Evolutionary conservation across 495 filamentous ascomycete species (phyloP).

Genomic region (Durotheca rogersii): DNA sequence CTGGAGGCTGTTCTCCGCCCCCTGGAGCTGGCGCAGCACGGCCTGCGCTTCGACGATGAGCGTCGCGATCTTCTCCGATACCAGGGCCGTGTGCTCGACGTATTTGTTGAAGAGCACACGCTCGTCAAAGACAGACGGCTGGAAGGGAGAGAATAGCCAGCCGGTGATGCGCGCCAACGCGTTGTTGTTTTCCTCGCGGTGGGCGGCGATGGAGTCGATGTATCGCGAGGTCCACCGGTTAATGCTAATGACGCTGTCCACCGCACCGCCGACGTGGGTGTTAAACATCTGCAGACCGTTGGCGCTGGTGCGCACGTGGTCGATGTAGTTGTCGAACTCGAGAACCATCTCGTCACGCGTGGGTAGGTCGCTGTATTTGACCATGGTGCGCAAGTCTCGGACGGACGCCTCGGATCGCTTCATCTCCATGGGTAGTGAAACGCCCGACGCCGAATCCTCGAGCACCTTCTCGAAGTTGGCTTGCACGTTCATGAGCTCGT

Average conservation of each 20-base stretch:
- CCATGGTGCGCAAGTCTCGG: constrained; percentile 68
- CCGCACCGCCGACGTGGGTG: constrained; percentile 63
- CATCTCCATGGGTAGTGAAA: constrained; percentile 65
- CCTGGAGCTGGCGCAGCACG: constrained; percentile 56
- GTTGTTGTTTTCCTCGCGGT: constrained; percentile 32
- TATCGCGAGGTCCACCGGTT: constrained; percentile 63
- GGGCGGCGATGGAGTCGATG: constrained; percentile 58
- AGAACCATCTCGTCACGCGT: constrained; percentile 61
- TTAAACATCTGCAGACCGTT: constrained; percentile 66
- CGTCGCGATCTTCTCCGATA: constrained; percentile 62
- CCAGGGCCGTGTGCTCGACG: constrained; percentile 60
- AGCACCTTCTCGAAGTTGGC: constrained; percentile 64
- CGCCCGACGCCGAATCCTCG: constrained; percentile 57
- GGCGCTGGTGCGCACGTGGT: constrained; percentile 55
- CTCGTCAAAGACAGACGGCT: constrained; percentile 54
- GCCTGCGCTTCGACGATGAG: constrained; percentile 67
- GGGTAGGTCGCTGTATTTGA: constrained; percentile 48
- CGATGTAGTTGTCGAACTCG: constrained; percentile 68
- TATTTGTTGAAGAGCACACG: constrained; percentile 59
- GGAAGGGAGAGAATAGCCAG: constrained; percentile 57
- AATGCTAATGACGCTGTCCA: constrained; percentile 66
- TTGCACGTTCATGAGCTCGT: constrained; percentile 66
- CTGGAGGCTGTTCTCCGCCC: constrained; percentile 63
- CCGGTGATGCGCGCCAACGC: constrained; percentile 37
- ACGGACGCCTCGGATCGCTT: constrained; percentile 70